Base-by-base conservation (phyloP, 208 protist genomes). In the Strigomonas galati region DNA sequence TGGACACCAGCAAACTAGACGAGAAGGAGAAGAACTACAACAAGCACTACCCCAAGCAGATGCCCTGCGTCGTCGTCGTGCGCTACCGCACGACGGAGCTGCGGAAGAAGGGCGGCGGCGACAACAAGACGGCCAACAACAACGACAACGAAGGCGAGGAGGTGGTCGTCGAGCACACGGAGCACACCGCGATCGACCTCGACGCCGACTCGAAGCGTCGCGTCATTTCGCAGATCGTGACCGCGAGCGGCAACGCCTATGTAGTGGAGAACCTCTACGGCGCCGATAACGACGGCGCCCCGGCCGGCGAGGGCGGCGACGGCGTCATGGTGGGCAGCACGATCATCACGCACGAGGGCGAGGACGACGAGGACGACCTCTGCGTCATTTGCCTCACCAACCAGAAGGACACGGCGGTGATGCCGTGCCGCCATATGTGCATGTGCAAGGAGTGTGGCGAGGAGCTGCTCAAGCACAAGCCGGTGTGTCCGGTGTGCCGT, bases 351-450 rank as follows among this genome's bases (percentile, higher is more conserved):
- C 74, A 85, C 58, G 83, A 88, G n/a, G 80, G 78, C 32, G 84
- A 88, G 48, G 85, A 95, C 0, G 84, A 93, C 26, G 85, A 95
- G 65, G 84, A 92, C 49, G 84, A 78, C 3, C 78, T 95, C 32
- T 98, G 96, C 52, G 94, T 98, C 17, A 95, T 98, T 71, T 98
- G 96, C 76, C 77, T 98, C 44, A 93, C 88, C 26, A 92, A 97
- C 65, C 60, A 72, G 28, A 89, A 92, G 67, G 89, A 98, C 64
- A 98, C 92, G 2, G 84, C 85, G 0, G 91, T 98, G 24, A 94
- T 98, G 82, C 95, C 96, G 44, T 98, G 96, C 68, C 84, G 96
- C 17, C 94, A 98, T 69, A 93, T 98, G 92, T 97, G 93, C 67
- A 87, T 98, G 69, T 98, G 95, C 74, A 86, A 91, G 71, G 81